Conservation (phyloP, 352 stramenopile genomes). For the Bremia lactucae region DNA sequence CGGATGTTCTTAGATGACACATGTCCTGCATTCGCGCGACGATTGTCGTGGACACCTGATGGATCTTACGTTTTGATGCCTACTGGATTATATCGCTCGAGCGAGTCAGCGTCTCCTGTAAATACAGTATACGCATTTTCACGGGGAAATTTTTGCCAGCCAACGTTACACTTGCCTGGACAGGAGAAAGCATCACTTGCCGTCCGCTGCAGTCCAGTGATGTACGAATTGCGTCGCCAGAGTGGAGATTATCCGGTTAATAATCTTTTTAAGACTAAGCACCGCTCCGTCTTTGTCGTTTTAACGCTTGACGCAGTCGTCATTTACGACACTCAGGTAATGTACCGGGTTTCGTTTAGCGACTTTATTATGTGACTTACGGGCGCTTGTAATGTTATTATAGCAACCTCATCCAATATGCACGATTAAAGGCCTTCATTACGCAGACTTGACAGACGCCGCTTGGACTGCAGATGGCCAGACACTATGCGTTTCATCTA, state of each 20-base stretch:
- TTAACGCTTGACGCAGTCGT: conserved; percentile 89
- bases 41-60: conserved; percentile 88
- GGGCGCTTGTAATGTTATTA: too few species aligned
- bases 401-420: conserved; percentile 79
- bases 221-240: conserved; percentile 75
- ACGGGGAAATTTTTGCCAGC: conserved; percentile 85
- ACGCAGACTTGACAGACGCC: conserved; percentile 90
- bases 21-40: conserved; percentile 90
- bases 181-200: conserved; percentile 89
- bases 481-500: conserved; percentile 89
- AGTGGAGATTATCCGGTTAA: background rate
- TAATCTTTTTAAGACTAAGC: conserved; percentile 75
- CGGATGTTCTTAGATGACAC: conserved; percentile 91
- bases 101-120: conserved; percentile 25
- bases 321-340: conserved; percentile 92
- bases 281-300: conserved; percentile 89
- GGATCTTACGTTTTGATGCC: conserved; percentile 88
- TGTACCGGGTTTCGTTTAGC: too few species aligned
- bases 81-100: conserved; percentile 57
- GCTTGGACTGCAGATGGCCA: conserved; percentile 88
- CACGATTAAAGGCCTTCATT: conserved; percentile 88
- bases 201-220: conserved; percentile 88
- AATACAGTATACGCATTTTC: conserved; percentile 92
- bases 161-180: conserved; percentile 86
- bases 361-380: background rate